Evolutionary conservation across 768 basidiomycete genomes (phyloP).

Genomic region (Rhodotorula babjevae): DNA sequence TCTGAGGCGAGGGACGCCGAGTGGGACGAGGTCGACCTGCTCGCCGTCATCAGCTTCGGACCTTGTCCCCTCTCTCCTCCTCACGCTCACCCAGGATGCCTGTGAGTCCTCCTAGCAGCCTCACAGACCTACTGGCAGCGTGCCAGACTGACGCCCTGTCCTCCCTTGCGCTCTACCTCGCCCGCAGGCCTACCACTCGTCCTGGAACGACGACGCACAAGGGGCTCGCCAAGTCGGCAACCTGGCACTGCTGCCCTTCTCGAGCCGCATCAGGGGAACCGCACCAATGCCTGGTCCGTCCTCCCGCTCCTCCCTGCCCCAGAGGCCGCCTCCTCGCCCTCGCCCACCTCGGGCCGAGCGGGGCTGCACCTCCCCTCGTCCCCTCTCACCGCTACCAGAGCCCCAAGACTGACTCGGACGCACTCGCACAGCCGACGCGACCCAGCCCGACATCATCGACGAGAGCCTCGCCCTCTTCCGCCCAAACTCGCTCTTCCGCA

Average conservation of each 20-base stretch:
- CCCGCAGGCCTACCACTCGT: slow-evolving; percentile 86
- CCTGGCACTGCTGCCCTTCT: slow-evolving; percentile 81
- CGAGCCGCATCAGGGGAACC: slow-evolving; percentile 84
- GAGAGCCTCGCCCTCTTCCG: slow-evolving; percentile 95
- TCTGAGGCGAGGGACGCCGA: too few species aligned
- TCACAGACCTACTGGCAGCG: neutral
- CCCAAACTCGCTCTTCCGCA: slow-evolving; percentile 97
- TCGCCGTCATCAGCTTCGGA: neutral
- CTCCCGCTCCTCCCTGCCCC: neutral
- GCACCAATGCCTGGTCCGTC: slow-evolving; percentile 61
- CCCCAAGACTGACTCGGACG: neutral
- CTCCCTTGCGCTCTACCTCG: neutral
- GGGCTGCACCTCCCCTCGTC: neutral
- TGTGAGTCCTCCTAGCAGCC: neutral
- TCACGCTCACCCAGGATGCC: neutral
- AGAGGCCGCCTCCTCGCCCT: neutral
- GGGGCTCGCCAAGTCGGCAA: slow-evolving; percentile 82
- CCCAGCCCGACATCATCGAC: slow-evolving; percentile 81
- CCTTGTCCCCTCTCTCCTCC: neutral
- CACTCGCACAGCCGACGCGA: slow-evolving; percentile 62
- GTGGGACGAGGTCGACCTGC: too few species aligned
- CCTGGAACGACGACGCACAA: slow-evolving; percentile 64
- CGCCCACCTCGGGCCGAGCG: neutral
- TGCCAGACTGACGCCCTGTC: neutral
- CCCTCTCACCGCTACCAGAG: neutral